Percentiles rank a stretch among this genome's conserved stretches.
These are phyloP conservation scores for Thymus quinquecostatus DNA, from an alignment of 257 asterid genomes.

Conservation along the genomic window DNA sequence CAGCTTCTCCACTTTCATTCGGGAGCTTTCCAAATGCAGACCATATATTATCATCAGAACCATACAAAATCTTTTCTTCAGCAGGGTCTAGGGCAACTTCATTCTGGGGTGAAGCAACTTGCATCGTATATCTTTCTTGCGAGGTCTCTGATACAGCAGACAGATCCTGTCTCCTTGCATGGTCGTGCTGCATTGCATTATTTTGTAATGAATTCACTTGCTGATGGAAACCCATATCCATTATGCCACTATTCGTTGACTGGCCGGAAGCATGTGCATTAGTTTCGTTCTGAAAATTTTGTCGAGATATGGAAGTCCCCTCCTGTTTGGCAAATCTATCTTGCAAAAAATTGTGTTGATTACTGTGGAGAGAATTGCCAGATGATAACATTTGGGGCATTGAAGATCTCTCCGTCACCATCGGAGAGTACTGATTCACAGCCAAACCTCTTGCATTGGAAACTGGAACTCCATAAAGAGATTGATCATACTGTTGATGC, in stretches of 20 bases:
- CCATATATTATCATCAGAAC: slow-evolving; percentile 87
- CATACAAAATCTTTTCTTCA: slow-evolving; percentile 87
- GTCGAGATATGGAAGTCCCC: slow-evolving; percentile 46
- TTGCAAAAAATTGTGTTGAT: slow-evolving; percentile 46
- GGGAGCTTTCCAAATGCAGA: slow-evolving; percentile 70
- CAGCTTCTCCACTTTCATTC: slow-evolving; percentile 54
- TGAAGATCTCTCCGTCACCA: slow-evolving; percentile 53
- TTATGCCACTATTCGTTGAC: slow-evolving; percentile 38
- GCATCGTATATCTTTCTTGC: slow-evolving; percentile 43
- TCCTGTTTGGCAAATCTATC: slow-evolving; percentile 55
- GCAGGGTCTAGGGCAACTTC: slow-evolving; percentile 81
- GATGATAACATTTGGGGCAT: slow-evolving; percentile 52
- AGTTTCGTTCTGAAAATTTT: slow-evolving; percentile 56
- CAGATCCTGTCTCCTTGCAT: slow-evolving; percentile 46
- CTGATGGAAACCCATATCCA: slow-evolving; percentile 50
- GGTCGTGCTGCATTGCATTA: slow-evolving; percentile 47
- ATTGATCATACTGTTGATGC: slow-evolving; percentile 77
- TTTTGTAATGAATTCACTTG: slow-evolving; percentile 50
- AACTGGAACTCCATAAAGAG: slow-evolving; percentile 89
- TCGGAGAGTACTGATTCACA: slow-evolving; percentile 57
- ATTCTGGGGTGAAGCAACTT: slow-evolving; percentile 48
- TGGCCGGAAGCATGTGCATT: slow-evolving; percentile 52
- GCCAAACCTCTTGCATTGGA: slow-evolving; percentile 70
- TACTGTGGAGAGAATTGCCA: slow-evolving; percentile 52
- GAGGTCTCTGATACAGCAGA: slow-evolving; percentile 43